Base-by-base conservation (phyloP, 176 grass and related monocot species). In the Oropetium thomaeum region DNA sequence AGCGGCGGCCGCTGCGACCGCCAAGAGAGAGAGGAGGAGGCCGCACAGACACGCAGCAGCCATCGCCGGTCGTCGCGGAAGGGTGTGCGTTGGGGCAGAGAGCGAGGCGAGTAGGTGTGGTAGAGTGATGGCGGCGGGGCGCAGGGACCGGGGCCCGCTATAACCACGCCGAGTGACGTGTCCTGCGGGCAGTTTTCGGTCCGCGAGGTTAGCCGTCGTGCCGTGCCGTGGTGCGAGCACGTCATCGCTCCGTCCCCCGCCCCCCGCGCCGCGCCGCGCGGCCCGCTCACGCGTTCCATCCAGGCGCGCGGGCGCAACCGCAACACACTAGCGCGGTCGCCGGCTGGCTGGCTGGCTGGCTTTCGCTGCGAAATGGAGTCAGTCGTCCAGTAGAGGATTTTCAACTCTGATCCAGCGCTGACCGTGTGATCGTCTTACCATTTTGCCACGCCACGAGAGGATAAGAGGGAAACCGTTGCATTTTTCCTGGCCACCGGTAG, bases 21-120 rank as follows among this genome's bases (percentile, higher is more conserved):
- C 87, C 70, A 85, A 64, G 65, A 89, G 37, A 73, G 33, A 68
- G 58, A 68, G 16, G 58, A 72, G n/a, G 38, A 83, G 30, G 3
- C 79, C 76, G 10, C 79, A 86, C 10, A 92, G 19, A 73, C 63
- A 42, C 29, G 14, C 28, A 48, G 79, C 69, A 57, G 67, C 65
- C 74, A 79, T 84, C 72, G 23, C 29, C 35, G 53, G 31, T 39
- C 45, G 8, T 42, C 48, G 31, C 12, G 20, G 58, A n/a, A n/a
- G 58, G 22, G 32, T 31, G 58, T 51, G 1, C 30, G 27, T 34
- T 41, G 33, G 58, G 59, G 65, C 31, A 29, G 19, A 31, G 57
- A 33, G 48, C 10, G 42, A 17, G 8, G 34, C 20, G 43, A 40
- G 31, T 47, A 61, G 29, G 15, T 29, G 48, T 20, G 40, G 31